Evolutionary conservation across 352 stramenopile species (phyloP), one percentile per base, ranked within the genome.

Genomic region (Plasmopara muralis): DNA sequence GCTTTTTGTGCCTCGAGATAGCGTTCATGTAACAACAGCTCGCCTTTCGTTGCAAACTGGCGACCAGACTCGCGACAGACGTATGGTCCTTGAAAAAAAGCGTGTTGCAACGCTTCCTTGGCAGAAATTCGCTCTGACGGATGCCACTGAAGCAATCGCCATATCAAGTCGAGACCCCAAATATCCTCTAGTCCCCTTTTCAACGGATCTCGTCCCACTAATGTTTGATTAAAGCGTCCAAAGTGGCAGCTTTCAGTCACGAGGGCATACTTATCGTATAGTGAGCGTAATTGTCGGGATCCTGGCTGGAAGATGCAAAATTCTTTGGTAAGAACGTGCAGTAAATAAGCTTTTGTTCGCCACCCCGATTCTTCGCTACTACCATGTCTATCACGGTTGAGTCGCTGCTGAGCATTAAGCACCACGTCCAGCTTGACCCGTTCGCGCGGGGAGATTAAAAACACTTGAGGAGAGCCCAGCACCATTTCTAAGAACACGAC

Each of bases 401-500:
- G 71, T 12, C 57, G 55, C 31, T 69, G 72, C 37, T 68, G 58
- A 44, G 58, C 47, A 53, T 68, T 50, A 31, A 98, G 73, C 44
- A 87, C 77, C 9, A 83, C 75, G 15, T 96, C 94, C 20, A 98
- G 54, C 37, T 98, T 83, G 12, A 87, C 89, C n/a, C 79, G 85
- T 31, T 93, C 97, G 33, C 95, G 73, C 10, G 79, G 60, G 5
- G 78, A 86, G 43, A 92, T 89, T 43, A 75, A 57, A 59, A 93
- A 93, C 14, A 93, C 79, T 64, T 89, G 79, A 0, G 94, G 92
- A 2, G 94, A 97, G 1, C 95, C 95, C 3, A 98, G 63, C 12
- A 98, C 60, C 52, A 98, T 72, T 65, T 98, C 95, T n/a, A 98
- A 66, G 20, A 97, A 95, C 28, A 98, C 77, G 49, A 98, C 89